These are phyloP conservation scores for Cercospora brassicicola DNA, from an alignment of 2,329 filamentous ascomycete species.

Conservation along the genomic window DNA sequence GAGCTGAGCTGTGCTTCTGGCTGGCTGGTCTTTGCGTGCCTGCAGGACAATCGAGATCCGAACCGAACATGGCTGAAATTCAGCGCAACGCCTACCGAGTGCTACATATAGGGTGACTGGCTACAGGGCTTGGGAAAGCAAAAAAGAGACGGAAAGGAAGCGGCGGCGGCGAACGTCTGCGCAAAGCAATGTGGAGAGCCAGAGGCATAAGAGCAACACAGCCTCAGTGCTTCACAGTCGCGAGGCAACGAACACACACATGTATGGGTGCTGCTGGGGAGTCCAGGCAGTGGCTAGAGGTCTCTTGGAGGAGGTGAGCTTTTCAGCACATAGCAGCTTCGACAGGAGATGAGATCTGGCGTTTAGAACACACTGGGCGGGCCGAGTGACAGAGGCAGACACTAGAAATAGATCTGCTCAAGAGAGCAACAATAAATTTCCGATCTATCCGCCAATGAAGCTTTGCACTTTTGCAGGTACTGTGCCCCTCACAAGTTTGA, in stretches of 20 bases:
- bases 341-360: background rate
- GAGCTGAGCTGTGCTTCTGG: conserved; percentile 22
- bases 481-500: background rate
- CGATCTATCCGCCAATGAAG: background rate
- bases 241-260: background rate
- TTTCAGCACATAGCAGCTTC: background rate
- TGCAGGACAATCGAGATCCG: background rate
- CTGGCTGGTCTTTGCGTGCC: conserved; percentile 16
- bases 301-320: background rate
- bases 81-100: conserved; percentile 16
- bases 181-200: background rate
- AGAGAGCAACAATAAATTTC: background rate
- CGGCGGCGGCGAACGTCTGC: background rate
- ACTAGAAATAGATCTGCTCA: background rate
- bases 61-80: background rate
- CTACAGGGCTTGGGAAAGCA: background rate
- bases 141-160: background rate
- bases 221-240: background rate
- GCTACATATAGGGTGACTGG: background rate
- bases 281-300: background rate
- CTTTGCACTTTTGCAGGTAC: background rate
- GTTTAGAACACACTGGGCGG: background rate
- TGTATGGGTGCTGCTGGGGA: background rate
- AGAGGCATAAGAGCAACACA: background rate
- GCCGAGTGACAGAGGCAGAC: background rate